Percentiles rank a stretch among this genome's conserved stretches.
Evolutionary conservation across 2,329 filamentous ascomycete species (phyloP).

Genomic region (Fusarium concolor): DNA sequence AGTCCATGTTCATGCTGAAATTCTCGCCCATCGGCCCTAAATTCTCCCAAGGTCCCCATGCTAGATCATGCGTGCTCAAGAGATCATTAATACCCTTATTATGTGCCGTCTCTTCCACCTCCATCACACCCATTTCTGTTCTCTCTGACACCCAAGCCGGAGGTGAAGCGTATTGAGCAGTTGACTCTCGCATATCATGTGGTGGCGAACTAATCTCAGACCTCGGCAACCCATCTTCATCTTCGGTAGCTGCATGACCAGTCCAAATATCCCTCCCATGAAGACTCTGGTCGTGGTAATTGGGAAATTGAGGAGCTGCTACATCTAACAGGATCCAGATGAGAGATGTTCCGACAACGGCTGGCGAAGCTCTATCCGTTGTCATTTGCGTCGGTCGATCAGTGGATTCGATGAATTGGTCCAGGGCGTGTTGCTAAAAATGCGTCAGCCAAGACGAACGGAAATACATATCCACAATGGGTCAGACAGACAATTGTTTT

Average conservation of each 20-base stretch:
- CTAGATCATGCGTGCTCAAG: neutral
- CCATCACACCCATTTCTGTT: neutral
- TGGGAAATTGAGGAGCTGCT: conserved; percentile 26
- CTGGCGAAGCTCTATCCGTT: neutral
- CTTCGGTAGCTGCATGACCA: accelerated
- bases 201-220: neutral
- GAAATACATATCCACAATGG: accelerated
- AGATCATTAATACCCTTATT: neutral
- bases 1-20: conserved; percentile 14
- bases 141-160: conserved; percentile 18
- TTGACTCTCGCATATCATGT: conserved; percentile 33
- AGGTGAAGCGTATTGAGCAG: conserved; percentile 33
- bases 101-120: neutral
- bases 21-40: conserved; percentile 8
- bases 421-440: neutral
- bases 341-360: conserved; percentile 9
- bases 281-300: neutral
- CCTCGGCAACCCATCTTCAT: neutral
- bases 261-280: neutral
- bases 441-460: accelerated
- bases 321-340: conserved; percentile 31
- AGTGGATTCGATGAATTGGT: conserved; percentile 15
- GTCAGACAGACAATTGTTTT: conserved; percentile 9
- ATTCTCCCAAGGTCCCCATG: conserved; percentile 37
- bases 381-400: neutral